A percentile compares a stretch with the other conserved stretches of the same genome.
These are phyloP conservation scores for Pelargonium nanum DNA, from an alignment of 345 rosid genomes.

Conservation along the genomic window DNA sequence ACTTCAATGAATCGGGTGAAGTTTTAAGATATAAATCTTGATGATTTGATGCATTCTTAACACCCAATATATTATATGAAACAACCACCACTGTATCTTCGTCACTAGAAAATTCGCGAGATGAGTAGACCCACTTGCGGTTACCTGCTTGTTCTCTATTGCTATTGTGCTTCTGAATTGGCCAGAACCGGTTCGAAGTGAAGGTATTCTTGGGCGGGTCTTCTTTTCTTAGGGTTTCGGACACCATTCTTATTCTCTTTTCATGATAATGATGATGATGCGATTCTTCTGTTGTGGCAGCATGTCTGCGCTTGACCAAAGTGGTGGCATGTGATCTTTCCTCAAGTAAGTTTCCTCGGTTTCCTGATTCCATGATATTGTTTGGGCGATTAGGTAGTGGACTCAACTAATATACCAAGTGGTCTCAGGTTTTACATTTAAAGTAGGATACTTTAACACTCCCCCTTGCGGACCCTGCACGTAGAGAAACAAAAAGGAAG, in stretches of 20 bases:
- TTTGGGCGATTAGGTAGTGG: background rate
- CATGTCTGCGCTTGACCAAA: background rate
- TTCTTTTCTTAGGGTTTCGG: conserved; percentile 13
- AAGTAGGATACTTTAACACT: no score
- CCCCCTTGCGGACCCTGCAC: no score
- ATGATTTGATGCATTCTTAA: conserved; percentile 56
- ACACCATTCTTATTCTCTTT: conserved; percentile 8
- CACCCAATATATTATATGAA: conserved; percentile 69
- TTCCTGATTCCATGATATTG: background rate
- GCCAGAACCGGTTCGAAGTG: conserved; percentile 14
- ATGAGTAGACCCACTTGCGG: conserved; percentile 33
- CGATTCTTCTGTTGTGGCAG: background rate
- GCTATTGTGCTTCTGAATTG: conserved; percentile 4
- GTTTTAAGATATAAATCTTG: conserved; percentile 44
- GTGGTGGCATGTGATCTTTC: background rate
- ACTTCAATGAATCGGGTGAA: conserved; percentile 32
- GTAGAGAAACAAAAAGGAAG: no score
- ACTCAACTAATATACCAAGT: no score
- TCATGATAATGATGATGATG: background rate
- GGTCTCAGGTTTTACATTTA: no score
- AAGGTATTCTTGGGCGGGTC: background rate
- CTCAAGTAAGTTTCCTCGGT: background rate
- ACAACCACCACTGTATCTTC: conserved; percentile 54
- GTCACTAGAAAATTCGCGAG: conserved; percentile 10
- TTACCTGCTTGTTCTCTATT: background rate